These are phyloP conservation scores for Begonia masoniana DNA, from an alignment of 306 rosid species.

Conservation along the genomic window DNA sequence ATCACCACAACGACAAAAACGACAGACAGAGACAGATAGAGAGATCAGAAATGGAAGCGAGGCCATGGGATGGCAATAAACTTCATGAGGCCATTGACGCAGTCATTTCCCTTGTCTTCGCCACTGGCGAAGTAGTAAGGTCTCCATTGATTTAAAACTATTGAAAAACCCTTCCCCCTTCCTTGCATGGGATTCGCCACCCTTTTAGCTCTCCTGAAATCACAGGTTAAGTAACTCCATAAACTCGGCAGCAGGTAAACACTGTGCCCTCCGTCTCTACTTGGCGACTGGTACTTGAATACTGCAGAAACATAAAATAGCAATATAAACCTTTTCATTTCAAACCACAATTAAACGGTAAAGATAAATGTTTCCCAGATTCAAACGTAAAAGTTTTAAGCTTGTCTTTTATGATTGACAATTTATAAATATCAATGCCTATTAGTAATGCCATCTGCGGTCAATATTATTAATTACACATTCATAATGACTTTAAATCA, in stretches of 20 bases:
- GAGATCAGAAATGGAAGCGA: conserved; percentile 1
- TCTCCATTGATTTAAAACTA: conserved; percentile 23
- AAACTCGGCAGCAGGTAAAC: conserved; percentile 32
- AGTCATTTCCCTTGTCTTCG: conserved; percentile 25
- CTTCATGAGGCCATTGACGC: conserved; percentile 46
- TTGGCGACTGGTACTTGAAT: conserved; percentile 15
- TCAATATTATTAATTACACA: too few species aligned
- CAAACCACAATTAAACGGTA: too few species aligned
- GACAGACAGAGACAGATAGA: too few species aligned
- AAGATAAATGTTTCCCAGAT: too few species aligned
- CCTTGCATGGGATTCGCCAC: conserved; percentile 30
- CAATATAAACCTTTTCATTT: too few species aligned
- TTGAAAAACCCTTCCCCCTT: conserved; percentile 23
- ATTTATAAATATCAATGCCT: too few species aligned
- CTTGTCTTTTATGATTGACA: too few species aligned
- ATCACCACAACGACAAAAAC: too few species aligned
- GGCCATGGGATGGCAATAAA: conserved; percentile 24
- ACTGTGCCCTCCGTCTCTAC: conserved; percentile 11
- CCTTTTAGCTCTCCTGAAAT: conserved; percentile 30
- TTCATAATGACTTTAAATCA: too few species aligned
- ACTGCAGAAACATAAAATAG: not conserved
- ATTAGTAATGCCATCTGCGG: too few species aligned
- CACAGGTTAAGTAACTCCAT: conserved; percentile 37
- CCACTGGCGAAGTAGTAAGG: conserved; percentile 52
- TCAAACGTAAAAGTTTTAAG: too few species aligned